A percentile compares a stretch with the other conserved stretches of the same genome.
Evolutionary conservation across 164 flowering plant species (phyloP).

Genomic region (Paratinospora sagittata): DNA sequence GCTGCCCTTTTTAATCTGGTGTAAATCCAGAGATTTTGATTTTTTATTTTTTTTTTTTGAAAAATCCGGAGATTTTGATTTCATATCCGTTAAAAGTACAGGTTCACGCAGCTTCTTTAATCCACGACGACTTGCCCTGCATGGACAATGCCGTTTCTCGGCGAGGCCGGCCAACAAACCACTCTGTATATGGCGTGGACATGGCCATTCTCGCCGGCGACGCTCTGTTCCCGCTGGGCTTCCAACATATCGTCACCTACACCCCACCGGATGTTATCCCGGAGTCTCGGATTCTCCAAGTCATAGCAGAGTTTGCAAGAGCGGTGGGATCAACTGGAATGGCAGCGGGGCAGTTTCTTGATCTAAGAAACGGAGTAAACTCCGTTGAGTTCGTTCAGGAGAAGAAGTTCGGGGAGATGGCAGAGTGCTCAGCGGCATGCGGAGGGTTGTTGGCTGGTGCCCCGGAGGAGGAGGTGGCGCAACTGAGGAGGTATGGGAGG

Average conservation of each 20-base stretch:
- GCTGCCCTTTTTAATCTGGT: neutral
- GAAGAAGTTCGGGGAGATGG: conserved; percentile 88
- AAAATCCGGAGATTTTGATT: neutral
- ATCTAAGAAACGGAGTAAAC: conserved; percentile 24
- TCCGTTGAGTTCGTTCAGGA: conserved; percentile 57
- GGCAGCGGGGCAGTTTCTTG: conserved; percentile 91
- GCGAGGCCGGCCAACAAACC: conserved; percentile 82
- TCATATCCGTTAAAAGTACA: conserved; percentile 16
- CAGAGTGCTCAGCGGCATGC: conserved; percentile 88
- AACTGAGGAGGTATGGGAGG: conserved; percentile 69
- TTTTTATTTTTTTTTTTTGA: neutral
- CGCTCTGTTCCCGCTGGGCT: conserved; percentile 91
- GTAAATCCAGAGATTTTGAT: neutral
- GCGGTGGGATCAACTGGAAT: conserved; percentile 93
- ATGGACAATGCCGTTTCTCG: conserved; percentile 86
- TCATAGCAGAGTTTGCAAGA: conserved; percentile 76
- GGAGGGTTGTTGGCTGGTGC: conserved; percentile 86
- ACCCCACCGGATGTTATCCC: conserved; percentile 69
- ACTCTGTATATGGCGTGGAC: conserved; percentile 71
- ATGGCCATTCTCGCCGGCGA: conserved; percentile 96
- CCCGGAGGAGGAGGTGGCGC: conserved; percentile 51
- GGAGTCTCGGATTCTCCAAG: conserved; percentile 55
- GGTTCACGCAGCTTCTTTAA: conserved; percentile 89
- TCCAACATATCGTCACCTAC: conserved; percentile 73
- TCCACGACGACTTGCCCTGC: conserved; percentile 93